Evolutionary conservation across 2,329 filamentous ascomycete genomes (phyloP).

Genomic region (Arthrinium puccinioides): DNA sequence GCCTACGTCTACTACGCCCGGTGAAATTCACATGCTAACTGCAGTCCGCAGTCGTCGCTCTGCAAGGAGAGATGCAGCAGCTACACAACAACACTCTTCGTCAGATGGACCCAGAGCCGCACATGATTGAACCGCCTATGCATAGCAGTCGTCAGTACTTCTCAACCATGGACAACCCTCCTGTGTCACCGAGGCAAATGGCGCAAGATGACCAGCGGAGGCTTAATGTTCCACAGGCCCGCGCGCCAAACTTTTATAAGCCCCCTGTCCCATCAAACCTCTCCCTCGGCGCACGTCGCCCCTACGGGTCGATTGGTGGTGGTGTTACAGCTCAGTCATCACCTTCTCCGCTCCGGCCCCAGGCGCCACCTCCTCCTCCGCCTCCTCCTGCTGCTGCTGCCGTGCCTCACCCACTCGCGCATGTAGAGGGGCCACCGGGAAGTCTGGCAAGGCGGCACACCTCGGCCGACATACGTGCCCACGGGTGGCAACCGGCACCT

Average conservation of each 20-base stretch:
- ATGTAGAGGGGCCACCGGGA: slow-evolving; percentile 54
- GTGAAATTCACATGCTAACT: too few species aligned
- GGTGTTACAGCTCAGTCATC: slow-evolving; percentile 63
- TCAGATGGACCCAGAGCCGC: slow-evolving; percentile 49
- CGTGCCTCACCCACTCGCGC: slow-evolving; percentile 53
- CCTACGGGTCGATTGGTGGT: slow-evolving; percentile 79
- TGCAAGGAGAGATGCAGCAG: slow-evolving; percentile 55
- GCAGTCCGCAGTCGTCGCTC: slow-evolving; percentile 38
- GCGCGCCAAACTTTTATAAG: slow-evolving; percentile 58
- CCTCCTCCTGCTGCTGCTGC: slow-evolving; percentile 11
- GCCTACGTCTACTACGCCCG: too few species aligned
- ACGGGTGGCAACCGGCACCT: slow-evolving; percentile 63
- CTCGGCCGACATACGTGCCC: slow-evolving; percentile 87
- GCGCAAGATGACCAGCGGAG: slow-evolving; percentile 80
- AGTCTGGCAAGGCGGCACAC: slow-evolving; percentile 82
- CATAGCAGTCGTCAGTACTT: slow-evolving; percentile 61
- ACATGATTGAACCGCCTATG: slow-evolving; percentile 52
- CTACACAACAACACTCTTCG: slow-evolving; percentile 48
- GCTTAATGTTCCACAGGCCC: slow-evolving; percentile 52
- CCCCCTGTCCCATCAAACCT: slow-evolving; percentile 77
- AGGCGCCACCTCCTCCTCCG: slow-evolving; percentile 22
- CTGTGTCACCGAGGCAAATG: slow-evolving; percentile 80
- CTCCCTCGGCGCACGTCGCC: slow-evolving; percentile 62
- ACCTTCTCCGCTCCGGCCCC: slow-evolving; percentile 64
- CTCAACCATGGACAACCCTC: slow-evolving; percentile 62